Percentiles rank a stretch among this genome's conserved stretches.
phyloP scores from a whole-genome alignment of 129 eudicot genomes.

The Calendula officinalis region DNA sequence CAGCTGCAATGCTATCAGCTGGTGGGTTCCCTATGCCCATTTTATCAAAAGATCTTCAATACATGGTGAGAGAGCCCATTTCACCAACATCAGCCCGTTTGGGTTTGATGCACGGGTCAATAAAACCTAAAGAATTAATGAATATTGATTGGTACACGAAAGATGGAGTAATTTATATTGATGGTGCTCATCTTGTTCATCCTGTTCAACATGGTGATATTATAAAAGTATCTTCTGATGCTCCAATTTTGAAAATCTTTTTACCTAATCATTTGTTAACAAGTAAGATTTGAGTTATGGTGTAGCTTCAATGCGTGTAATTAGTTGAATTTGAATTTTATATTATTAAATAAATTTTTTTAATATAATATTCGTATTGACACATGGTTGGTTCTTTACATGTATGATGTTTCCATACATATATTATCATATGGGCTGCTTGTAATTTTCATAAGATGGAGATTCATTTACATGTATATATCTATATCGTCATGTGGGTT shows the following conservation, averaged over 20 bases:
- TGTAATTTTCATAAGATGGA: background rate
- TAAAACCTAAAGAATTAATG: constrained; percentile 53
- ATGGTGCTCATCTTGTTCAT: constrained; percentile 59
- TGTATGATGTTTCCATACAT: background rate
- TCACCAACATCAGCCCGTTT: constrained; percentile 32
- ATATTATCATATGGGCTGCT: constrained; percentile 16
- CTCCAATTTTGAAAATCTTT: constrained; percentile 67
- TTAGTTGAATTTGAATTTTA: background rate
- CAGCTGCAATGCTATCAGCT: constrained; percentile 92
- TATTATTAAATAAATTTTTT: background rate
- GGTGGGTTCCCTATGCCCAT: constrained; percentile 83
- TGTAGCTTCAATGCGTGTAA: constrained; percentile 11
- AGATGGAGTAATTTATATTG: constrained; percentile 62
- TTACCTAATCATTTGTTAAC: constrained; percentile 52
- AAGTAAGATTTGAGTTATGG: constrained; percentile 23
- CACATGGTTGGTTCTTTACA: background rate
- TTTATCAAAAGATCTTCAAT: constrained; percentile 78
- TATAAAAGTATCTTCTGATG: constrained; percentile 58
- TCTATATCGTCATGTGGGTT: constrained; percentile 21
- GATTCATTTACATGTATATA: constrained; percentile 12
- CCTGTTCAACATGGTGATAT: constrained; percentile 61
- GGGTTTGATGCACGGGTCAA: constrained; percentile 53
- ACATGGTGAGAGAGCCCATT: constrained; percentile 86
- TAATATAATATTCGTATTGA: background rate
- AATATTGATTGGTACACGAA: constrained; percentile 58